Conservation (phyloP, 2,329 filamentous ascomycete species). For the Leptographium flavum region DNA sequence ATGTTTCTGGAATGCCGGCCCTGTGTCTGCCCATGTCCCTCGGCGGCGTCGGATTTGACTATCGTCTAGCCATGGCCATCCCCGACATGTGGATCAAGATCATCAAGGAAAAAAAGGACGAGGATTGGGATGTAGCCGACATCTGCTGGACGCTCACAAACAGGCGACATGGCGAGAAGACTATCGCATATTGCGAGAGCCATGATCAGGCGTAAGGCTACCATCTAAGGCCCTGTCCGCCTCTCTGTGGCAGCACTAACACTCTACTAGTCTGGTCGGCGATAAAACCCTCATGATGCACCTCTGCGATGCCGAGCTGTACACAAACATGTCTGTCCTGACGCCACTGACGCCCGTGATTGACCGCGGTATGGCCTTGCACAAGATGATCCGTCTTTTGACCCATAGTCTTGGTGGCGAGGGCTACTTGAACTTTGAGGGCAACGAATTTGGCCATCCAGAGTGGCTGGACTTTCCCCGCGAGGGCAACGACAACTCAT, state of each 20-base stretch:
- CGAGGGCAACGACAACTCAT: slow-evolving; percentile 82
- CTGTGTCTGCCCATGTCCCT: slow-evolving; percentile 73
- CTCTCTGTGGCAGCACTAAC: neutral
- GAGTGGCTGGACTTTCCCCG: slow-evolving; percentile 99
- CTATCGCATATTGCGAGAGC: slow-evolving; percentile 92
- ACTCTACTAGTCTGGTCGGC: slow-evolving; percentile 61
- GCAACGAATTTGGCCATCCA: slow-evolving; percentile 96
- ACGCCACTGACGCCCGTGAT: slow-evolving; percentile 78
- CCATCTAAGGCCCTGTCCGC: neutral
- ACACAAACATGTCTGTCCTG: slow-evolving; percentile 89
- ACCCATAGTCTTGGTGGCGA: slow-evolving; percentile 88
- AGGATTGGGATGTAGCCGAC: slow-evolving; percentile 79
- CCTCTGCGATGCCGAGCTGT: slow-evolving; percentile 92
- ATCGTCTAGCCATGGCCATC: slow-evolving; percentile 91
- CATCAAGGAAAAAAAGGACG: slow-evolving; percentile 81
- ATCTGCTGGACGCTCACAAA: slow-evolving; percentile 85
- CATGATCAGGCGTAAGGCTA: slow-evolving; percentile 85
- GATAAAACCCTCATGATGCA: slow-evolving; percentile 98
- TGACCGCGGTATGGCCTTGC: slow-evolving; percentile 77
- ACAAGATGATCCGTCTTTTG: slow-evolving; percentile 94
- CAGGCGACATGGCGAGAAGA: slow-evolving; percentile 89
- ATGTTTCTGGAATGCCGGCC: slow-evolving; percentile 98
- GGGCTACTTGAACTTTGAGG: slow-evolving; percentile 96
- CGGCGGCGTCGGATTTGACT: slow-evolving; percentile 92
- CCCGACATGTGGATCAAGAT: slow-evolving; percentile 99